Percentiles rank a stretch among this genome's conserved stretches.
phyloP scores from a whole-genome alignment of 305 asterid genomes.

The Fraxinus dipetala region DNA sequence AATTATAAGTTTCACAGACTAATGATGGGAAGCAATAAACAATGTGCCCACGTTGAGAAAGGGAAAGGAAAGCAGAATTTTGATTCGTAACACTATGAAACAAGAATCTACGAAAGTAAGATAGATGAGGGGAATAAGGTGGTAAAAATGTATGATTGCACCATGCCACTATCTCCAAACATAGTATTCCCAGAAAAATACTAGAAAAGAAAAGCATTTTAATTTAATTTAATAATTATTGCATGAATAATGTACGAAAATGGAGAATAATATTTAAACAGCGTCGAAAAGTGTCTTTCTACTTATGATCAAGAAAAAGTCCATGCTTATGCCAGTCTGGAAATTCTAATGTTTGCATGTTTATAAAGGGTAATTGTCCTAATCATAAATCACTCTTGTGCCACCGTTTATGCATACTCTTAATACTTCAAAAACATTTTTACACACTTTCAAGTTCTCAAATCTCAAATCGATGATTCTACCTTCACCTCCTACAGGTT shows the following conservation, averaged over 20 bases:
- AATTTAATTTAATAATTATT: slow-evolving; percentile 25
- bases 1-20: slow-evolving; percentile 32
- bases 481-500: not conserved
- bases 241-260: slow-evolving; percentile 27
- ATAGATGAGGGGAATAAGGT: slow-evolving; percentile 78
- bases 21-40: slow-evolving; percentile 55
- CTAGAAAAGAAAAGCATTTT: slow-evolving; percentile 22
- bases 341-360: not conserved
- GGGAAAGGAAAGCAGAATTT: slow-evolving; percentile 18
- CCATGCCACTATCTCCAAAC: slow-evolving; percentile 68
- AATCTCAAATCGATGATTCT: not conserved
- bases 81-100: slow-evolving; percentile 56
- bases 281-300: not conserved
- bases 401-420: not conserved
- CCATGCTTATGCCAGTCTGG: not conserved
- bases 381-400: not conserved
- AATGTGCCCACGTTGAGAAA: slow-evolving; percentile 38
- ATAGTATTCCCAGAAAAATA: slow-evolving; percentile 56
- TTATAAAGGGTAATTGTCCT: not conserved
- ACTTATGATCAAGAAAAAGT: slow-evolving; percentile 36
- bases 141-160: slow-evolving; percentile 76
- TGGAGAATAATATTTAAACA: slow-evolving; percentile 13
- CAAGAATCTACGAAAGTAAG: slow-evolving; percentile 71
- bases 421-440: not conserved
- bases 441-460: not conserved